Evolutionary conservation across 2,329 filamentous ascomycete genomes (phyloP).

Genomic region (Aschersonia sp.): DNA sequence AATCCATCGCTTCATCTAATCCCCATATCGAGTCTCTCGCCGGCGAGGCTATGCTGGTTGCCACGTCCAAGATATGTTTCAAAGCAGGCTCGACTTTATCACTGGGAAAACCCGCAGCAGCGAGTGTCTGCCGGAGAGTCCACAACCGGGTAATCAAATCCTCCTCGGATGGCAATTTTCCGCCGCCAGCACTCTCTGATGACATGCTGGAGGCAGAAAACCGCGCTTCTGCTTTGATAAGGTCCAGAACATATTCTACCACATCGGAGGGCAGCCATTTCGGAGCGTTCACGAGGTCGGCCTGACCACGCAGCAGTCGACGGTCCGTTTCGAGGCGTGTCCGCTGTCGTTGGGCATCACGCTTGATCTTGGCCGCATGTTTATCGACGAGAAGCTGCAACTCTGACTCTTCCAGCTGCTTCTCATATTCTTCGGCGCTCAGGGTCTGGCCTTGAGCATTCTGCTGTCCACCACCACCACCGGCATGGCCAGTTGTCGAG

Average conservation of each 20-base stretch:
- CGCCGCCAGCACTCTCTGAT: constrained; percentile 26
- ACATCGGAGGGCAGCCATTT: constrained; percentile 74
- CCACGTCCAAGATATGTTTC: constrained; percentile 51
- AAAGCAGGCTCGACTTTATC: constrained; percentile 49
- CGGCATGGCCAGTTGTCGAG: neutral
- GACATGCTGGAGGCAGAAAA: constrained; percentile 36
- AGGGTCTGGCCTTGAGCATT: constrained; percentile 31
- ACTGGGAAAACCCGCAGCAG: constrained; percentile 52
- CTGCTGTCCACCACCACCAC: constrained; percentile 3
- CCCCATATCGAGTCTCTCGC: constrained; percentile 65
- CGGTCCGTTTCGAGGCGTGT: constrained; percentile 72
- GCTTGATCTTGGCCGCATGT: constrained; percentile 60
- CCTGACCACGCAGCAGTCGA: constrained; percentile 65
- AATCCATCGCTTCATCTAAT: constrained; percentile 75
- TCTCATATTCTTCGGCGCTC: constrained; percentile 80
- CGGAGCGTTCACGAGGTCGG: constrained; percentile 53
- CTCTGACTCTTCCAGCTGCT: constrained; percentile 78
- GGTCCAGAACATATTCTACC: constrained; percentile 59
- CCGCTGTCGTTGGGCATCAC: constrained; percentile 65
- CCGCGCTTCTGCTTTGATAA: constrained; percentile 52
- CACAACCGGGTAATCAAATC: constrained; percentile 68
- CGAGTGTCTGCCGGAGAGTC: constrained; percentile 64
- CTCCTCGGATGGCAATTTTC: constrained; percentile 54
- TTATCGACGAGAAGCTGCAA: constrained; percentile 80
- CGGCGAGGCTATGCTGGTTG: constrained; percentile 40